Evolutionary conservation across 768 basidiomycete genomes (phyloP), one percentile per base, ranked within the genome.

Genomic region (Boletus pseudopeckii): DNA sequence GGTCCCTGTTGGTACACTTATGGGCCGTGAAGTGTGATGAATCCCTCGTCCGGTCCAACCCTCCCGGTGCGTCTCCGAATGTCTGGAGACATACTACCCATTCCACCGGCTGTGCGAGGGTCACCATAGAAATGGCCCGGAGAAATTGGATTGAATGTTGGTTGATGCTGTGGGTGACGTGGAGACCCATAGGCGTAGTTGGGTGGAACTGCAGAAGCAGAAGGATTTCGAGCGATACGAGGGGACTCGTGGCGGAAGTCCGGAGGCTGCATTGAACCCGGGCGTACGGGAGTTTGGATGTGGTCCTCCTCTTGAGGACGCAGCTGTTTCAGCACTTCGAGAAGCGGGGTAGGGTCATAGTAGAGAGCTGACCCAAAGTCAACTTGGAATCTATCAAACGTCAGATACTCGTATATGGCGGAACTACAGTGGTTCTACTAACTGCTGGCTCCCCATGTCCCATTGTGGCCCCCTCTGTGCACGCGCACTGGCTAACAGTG

Each of bases 391-490:
- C 89, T 92, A 40, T 11, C 42, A 7, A 13, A 17, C 28, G 18
- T 60, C 32, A 56, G 41, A 32, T 7, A 18, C 22, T 10, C 8
- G 34, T 13, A 36, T 24, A 48, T 5, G 40, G 34, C 1, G 28
- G 24, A 47, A 22, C 1, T 22, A 34, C 13, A 20, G 43, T 33
- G 33, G 28, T 37, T 45, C 32, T 45, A 78, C 87, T 60, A 60
- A 92, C 90, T 88, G 85, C 67, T 92, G 90, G 14, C 90, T 90
- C 17, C 88, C 88, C 37, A 91, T 76, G 66, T 92, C 90, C 90
- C 90, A 92, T 62, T 91, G 90, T 4, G 90, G 90, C 1, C 90
- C 90, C 55, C 90, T 77, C 54, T 87, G 83, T 8, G 90, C 90
- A 36, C 90, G 80, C 4, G 90, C 90, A 26, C 84, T 86, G 55